Evolutionary conservation across 2,329 filamentous ascomycete genomes (phyloP), one percentile per base, ranked within the genome.

Genomic region (Alternaria solani): DNA sequence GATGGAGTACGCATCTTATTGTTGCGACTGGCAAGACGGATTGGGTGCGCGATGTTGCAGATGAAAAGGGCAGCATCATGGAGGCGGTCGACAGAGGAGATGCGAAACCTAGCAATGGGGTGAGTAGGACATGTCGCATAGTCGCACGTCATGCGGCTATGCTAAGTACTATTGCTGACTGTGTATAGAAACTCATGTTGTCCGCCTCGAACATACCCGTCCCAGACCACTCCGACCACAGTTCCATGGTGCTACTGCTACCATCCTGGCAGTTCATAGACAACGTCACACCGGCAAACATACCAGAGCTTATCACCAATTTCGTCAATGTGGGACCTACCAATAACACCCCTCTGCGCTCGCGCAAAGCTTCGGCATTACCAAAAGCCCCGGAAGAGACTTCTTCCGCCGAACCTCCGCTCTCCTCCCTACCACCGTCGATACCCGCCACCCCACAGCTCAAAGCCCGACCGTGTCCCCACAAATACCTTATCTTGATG

Each of bases 21-120:
- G 93, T 98, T 16, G 95, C 93, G 25, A 99, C 95, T n/a, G 92
- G 93, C 62, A 97, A 97, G 86, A 86, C 89, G 26, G 95, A 99
- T 80, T 99, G 95, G 95, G 91, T 94, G 74, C 82, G 92, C 61
- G 91, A 96, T 81, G 92, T 97, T 5, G 72, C 75, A 57, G 91
- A 98, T 74, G 95, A 98, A 83, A 89, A 91, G 68, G 85, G 83
- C 47, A 86, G 83, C 58, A 78, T 87, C 54, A 87, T 87, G 84
- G 81, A 84, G 73, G 82, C 82, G 1, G 79, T 84, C 12, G 81
- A 80, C 61, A 81, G 81, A 67, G 81, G 82, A 55, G 83, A 84
- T 1, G 81, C 83, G 11, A 85, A 84, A 75, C 89, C 89, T 1
- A 84, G 78, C 26, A 92, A 91, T 64, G 91, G 91, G 59, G 91